Base-by-base conservation (phyloP, 1,284 basidiomycete genomes). In the Ceratobasidium sp. region DNA sequence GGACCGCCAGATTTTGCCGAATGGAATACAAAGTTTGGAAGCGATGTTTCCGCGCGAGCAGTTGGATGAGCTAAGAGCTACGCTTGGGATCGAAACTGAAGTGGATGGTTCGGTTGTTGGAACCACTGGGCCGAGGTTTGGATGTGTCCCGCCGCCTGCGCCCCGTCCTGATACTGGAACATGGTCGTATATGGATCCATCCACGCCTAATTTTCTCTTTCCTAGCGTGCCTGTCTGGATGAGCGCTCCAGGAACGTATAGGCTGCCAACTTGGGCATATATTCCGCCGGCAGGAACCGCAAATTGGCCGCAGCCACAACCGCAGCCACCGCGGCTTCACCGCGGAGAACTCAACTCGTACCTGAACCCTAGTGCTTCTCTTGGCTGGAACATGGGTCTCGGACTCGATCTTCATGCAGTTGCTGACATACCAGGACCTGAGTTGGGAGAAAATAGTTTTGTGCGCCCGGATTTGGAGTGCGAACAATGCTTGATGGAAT, bases 151-250 rank as follows among this genome's bases (percentile, higher is more conserved):
- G n/a, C 71, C 71, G 20, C 38, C 26, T 3, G 71, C 71, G 13
- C 71, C 71, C 23, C 71, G 71, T 50, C 71, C 71, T 50, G 71
- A 74, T 52, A 52, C 59, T 23, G 71, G 71, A 40, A 5, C 26
- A 17, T 74, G 71, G 71, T 50, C 61, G 15, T 13, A 67, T n/a
- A 20, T 42, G 59, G 28, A 62, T 33, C 46, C 65, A 23, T 50
- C n/a, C 4, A 33, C 28, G 52, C 44, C 38, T 3, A 40, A 40
- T 7, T 40, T 40, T 38, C 23, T 64, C 9, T 20, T 64, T 6
- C 61, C 61, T 40, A 40, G 61, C 42, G 40, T 64, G 4, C 61
- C 61, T 3, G 17, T 40, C 1, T 64, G 61, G 61, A 64, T 64
- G 61, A 46, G 44, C 20, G 40, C 61, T 17, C 61, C 28, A 42